phyloP scores from a whole-genome alignment of 1,139 yeast genomes.

The Pichia sp. region DNA sequence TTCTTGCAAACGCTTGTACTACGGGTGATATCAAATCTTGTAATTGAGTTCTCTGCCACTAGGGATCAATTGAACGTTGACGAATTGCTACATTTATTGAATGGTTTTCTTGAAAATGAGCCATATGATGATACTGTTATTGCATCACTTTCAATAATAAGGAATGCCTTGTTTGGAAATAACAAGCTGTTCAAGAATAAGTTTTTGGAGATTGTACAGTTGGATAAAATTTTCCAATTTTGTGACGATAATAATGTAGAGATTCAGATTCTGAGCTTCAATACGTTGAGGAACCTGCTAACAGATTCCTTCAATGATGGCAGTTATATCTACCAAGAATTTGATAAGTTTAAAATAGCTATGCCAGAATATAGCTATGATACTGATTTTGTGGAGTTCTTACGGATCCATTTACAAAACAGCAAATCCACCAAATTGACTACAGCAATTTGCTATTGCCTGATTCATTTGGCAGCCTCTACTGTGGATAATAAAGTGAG shows the following conservation, averaged over 20 bases:
- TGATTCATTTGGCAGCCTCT: constrained; percentile 57
- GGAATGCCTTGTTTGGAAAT: constrained; percentile 49
- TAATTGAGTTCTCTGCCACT: constrained; percentile 61
- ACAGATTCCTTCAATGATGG: constrained; percentile 59
- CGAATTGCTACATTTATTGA: constrained; percentile 49
- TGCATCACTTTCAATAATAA: constrained; percentile 52
- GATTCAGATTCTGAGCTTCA: constrained; percentile 65
- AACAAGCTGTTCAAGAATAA: constrained; percentile 31
- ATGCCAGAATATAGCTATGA: constrained; percentile 30
- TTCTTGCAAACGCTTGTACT: constrained; percentile 55
- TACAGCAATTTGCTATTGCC: constrained; percentile 46
- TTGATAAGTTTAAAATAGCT: constrained; percentile 13
- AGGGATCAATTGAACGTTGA: constrained; percentile 1
- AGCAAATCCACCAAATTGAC: constrained; percentile 35
- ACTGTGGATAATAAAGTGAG: constrained; percentile 44
- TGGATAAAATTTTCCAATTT: constrained; percentile 46
- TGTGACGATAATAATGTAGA: constrained; percentile 46
- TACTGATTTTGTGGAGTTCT: constrained; percentile 34
- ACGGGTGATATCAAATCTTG: constrained; percentile 70
- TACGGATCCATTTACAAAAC: constrained; percentile 34
- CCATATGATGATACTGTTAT: constrained; percentile 35
- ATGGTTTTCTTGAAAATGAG: constrained; percentile 34
- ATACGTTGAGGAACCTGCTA: constrained; percentile 68
- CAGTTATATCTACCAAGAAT: constrained; percentile 37
- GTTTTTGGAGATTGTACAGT: constrained; percentile 44